Conservation (phyloP, 1,139 yeast species). For the Hemisphaericaspora lyxosophila region DNA sequence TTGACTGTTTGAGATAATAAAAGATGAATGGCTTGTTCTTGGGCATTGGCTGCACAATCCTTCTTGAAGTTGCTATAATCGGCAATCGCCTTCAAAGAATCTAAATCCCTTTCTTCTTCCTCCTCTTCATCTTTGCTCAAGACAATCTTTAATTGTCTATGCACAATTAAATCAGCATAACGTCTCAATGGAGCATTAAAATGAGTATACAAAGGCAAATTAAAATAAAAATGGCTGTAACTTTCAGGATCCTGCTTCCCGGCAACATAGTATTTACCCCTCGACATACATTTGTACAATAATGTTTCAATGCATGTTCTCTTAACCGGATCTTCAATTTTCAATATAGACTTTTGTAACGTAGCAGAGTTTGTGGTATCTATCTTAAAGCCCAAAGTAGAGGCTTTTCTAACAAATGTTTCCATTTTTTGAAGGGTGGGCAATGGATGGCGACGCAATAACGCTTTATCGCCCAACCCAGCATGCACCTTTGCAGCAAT, state of each 20-base stretch:
- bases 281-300: slow-evolving; percentile 75
- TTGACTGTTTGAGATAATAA: slow-evolving; percentile 81
- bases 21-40: slow-evolving; percentile 91
- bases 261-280: slow-evolving; percentile 86
- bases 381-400: slow-evolving; percentile 62
- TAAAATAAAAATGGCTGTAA: slow-evolving; percentile 76
- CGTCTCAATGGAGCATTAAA: slow-evolving; percentile 91
- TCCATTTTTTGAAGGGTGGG: slow-evolving; percentile 85
- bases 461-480: slow-evolving; percentile 73
- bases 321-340: slow-evolving; percentile 59
- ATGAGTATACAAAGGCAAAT: slow-evolving; percentile 85
- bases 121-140: slow-evolving; percentile 33
- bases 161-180: slow-evolving; percentile 90
- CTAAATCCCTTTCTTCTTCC: slow-evolving; percentile 48
- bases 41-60: slow-evolving; percentile 91
- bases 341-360: slow-evolving; percentile 68
- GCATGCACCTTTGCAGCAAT: slow-evolving; percentile 82
- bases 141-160: slow-evolving; percentile 79
- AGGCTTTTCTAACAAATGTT: slow-evolving; percentile 69
- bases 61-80: slow-evolving; percentile 95
- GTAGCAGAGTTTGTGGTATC: slow-evolving; percentile 77
- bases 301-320: slow-evolving; percentile 80
- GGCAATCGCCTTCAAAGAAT: slow-evolving; percentile 73
- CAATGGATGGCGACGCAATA: slow-evolving; percentile 82
- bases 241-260: slow-evolving; percentile 83